A percentile compares a stretch with the other conserved stretches of the same genome.
Evolutionary conservation across 2,329 filamentous ascomycete species (phyloP).

Genomic region (Cladosporium sp.): DNA sequence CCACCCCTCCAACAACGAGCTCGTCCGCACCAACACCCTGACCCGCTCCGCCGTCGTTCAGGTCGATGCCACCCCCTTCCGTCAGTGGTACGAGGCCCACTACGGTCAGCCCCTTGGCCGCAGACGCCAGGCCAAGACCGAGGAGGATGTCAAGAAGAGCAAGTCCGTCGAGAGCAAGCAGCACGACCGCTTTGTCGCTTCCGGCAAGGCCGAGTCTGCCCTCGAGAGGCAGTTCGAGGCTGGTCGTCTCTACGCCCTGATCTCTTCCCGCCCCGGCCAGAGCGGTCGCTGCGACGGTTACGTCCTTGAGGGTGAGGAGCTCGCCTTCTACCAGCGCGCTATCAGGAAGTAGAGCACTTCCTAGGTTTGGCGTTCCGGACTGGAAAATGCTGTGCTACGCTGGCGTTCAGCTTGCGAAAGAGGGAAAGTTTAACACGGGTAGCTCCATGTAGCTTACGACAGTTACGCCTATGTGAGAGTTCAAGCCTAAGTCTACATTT

Average conservation of each 20-base stretch:
- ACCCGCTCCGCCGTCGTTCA: constrained; percentile 98
- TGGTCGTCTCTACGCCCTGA: constrained; percentile 90
- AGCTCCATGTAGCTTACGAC: constrained; percentile 13
- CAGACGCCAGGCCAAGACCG: constrained; percentile 66
- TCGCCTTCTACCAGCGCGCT: constrained; percentile 99
- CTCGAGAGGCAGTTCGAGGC: constrained; percentile 99
- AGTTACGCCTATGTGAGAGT: constrained; percentile 9
- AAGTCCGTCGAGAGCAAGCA: constrained; percentile 97
- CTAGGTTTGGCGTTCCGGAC: constrained; percentile 10
- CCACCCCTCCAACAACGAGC: constrained; percentile 99
- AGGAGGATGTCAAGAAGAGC: constrained; percentile 80
- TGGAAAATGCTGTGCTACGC: constrained; percentile 8
- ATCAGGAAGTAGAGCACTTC: constrained; percentile 80
- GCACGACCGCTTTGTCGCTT: constrained; percentile 72
- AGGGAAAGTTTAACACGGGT: constrained; percentile 6
- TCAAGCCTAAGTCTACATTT: constrained; percentile 11
- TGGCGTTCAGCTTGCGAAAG: constrained; percentile 7
- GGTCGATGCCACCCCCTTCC: constrained; percentile 97
- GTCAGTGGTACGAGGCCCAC: constrained; percentile 99
- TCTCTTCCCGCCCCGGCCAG: constrained; percentile 92
- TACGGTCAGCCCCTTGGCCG: constrained; percentile 89
- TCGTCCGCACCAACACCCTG: constrained; percentile 99
- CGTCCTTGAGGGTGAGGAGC: constrained; percentile 98
- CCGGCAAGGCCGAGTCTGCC: constrained; percentile 87
- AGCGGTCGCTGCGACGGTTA: constrained; percentile 95